phyloP scores from a whole-genome alignment of 176 grass and related monocot genomes.

The Phragmites australis region DNA sequence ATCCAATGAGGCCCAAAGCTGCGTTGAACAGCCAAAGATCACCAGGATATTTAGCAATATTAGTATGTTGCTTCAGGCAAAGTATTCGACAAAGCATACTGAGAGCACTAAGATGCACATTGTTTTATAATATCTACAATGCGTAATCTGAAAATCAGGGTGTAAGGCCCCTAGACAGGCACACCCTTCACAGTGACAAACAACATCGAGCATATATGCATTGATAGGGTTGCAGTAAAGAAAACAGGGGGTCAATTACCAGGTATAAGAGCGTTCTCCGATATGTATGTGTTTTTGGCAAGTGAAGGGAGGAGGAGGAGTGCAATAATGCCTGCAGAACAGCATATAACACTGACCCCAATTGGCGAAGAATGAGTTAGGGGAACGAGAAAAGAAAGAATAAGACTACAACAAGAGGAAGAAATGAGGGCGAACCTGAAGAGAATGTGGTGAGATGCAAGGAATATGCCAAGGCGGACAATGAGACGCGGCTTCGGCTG shows the following conservation, averaged over 20 bases:
- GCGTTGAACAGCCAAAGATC: not conserved
- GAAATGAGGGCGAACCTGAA: slow-evolving; percentile 59
- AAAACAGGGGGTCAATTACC: too few relatives aligned
- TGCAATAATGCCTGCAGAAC: slow-evolving; percentile 54
- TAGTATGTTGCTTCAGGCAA: not conserved
- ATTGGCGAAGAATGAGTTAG: slow-evolving; percentile 21
- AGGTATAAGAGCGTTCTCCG: slow-evolving; percentile 93
- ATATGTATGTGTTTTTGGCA: slow-evolving; percentile 90
- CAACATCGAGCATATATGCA: slow-evolving; percentile 6
- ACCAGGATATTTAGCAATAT: not conserved
- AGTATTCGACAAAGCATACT: not conserved
- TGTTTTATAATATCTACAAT: not conserved
- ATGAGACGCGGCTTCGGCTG: slow-evolving; percentile 70
- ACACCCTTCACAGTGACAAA: not conserved
- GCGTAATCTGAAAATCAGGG: not conserved
- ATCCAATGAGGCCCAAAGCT: slow-evolving; percentile 6
- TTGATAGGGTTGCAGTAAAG: too few relatives aligned
- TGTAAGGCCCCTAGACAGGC: not conserved
- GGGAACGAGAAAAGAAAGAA: slow-evolving; percentile 4
- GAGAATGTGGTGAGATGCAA: slow-evolving; percentile 75
- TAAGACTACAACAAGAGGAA: slow-evolving; percentile 1
- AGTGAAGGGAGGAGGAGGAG: slow-evolving; percentile 72
- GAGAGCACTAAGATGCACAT: not conserved
- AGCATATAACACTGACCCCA: slow-evolving; percentile 56
- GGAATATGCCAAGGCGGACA: slow-evolving; percentile 75